Percentiles rank a stretch among this genome's conserved stretches.
phyloP scores from a whole-genome alignment of 352 stramenopile species.

The Globisporangium canariense region DNA sequence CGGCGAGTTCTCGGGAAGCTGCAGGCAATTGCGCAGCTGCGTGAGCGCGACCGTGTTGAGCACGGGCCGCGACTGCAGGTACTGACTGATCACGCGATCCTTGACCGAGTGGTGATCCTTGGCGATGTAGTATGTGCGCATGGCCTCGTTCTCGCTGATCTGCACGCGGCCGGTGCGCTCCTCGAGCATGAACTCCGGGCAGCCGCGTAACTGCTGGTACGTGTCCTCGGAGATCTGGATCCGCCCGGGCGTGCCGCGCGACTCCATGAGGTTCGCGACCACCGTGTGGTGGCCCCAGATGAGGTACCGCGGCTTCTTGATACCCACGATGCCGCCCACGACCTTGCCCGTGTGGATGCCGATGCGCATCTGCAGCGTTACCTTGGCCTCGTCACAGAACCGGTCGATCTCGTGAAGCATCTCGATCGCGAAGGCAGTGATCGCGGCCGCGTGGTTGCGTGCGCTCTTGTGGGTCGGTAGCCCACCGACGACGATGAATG shows the following conservation, averaged over 20 bases:
- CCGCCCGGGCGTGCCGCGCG: conserved; percentile 41
- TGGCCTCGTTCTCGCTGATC: conserved; percentile 52
- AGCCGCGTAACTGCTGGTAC: conserved; percentile 46
- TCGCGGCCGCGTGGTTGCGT: conserved; percentile 66
- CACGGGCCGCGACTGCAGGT: conserved; percentile 35
- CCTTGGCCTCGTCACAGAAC: conserved; percentile 61
- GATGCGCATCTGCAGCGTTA: conserved; percentile 83
- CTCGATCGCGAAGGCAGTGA: conserved; percentile 76
- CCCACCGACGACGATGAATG: conserved; percentile 80
- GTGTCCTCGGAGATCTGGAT: conserved; percentile 69
- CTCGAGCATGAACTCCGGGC: conserved; percentile 52
- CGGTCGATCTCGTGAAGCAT: conserved; percentile 84
- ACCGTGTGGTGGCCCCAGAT: conserved; percentile 82
- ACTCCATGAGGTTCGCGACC: conserved; percentile 81
- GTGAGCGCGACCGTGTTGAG: conserved; percentile 41
- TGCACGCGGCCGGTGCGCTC: conserved; percentile 42
- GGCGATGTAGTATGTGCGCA: conserved; percentile 48
- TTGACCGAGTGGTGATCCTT: conserved; percentile 48
- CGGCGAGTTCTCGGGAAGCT: conserved; percentile 47
- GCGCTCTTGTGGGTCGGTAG: conserved; percentile 69
- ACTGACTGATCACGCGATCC: conserved; percentile 41
- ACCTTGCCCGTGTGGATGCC: conserved; percentile 82
- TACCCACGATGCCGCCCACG: conserved; percentile 78
- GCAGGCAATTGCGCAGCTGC: conserved; percentile 49
- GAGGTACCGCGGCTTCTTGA: conserved; percentile 84